A percentile compares a stretch with the other conserved stretches of the same genome.
phyloP scores from a whole-genome alignment of 352 stramenopile genomes.

The Globisporangium yorkense region DNA sequence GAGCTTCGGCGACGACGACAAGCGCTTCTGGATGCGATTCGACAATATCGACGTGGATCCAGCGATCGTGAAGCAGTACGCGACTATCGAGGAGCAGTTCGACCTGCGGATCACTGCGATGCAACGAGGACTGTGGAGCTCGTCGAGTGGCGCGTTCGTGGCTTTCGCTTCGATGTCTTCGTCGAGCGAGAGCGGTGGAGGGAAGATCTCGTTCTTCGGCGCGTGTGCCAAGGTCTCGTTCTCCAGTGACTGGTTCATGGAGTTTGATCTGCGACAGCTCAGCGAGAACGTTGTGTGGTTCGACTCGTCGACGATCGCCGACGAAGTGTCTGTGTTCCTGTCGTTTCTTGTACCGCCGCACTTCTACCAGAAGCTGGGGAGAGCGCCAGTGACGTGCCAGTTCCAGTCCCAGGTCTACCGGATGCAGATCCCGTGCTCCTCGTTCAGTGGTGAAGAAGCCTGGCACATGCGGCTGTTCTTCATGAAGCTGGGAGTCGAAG shows the following conservation, averaged over 20 bases:
- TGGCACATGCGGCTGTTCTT: conserved; percentile 48
- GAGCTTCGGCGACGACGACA: conserved; percentile 23
- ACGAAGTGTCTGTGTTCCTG: conserved; percentile 24
- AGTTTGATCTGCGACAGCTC: conserved; percentile 44
- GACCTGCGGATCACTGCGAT: background rate
- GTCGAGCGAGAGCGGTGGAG: conserved; percentile 11
- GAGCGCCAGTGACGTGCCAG: conserved; percentile 28
- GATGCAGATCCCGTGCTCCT: background rate
- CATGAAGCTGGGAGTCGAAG: conserved; percentile 36
- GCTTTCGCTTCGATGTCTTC: background rate
- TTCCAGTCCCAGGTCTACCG: conserved; percentile 33
- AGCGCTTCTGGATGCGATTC: conserved; percentile 44
- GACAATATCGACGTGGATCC: conserved; percentile 34
- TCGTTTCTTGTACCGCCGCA: conserved; percentile 32
- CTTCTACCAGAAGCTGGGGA: conserved; percentile 24
- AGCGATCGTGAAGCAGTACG: conserved; percentile 1
- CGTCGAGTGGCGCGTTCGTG: conserved; percentile 7
- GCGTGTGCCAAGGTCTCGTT: conserved; percentile 14
- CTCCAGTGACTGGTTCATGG: conserved; percentile 16
- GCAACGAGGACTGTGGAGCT: conserved; percentile 10
- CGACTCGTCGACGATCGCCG: conserved; percentile 21
- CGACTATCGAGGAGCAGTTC: conserved; percentile 3
- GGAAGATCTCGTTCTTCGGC: conserved; percentile 8
- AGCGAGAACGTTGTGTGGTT: conserved; percentile 38
- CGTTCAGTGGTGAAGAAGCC: conserved; percentile 7